Conservation (phyloP, 352 stramenopile genomes). For the Phytophthora idaei region DNA sequence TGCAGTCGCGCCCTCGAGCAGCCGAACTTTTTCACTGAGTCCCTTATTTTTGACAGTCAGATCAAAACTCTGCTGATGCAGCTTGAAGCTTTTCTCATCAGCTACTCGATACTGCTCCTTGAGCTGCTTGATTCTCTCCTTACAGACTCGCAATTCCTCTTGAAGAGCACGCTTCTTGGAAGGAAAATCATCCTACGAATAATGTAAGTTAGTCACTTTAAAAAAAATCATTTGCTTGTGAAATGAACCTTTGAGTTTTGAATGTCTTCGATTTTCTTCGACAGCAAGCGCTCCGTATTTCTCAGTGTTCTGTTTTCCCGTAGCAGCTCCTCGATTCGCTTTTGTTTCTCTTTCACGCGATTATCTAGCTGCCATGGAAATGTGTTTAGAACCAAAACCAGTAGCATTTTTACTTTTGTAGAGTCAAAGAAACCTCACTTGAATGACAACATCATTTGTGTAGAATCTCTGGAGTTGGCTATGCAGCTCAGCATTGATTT, state of each 20-base stretch:
- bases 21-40: constrained; percentile 49
- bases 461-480: constrained; percentile 57
- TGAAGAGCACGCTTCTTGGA: constrained; percentile 50
- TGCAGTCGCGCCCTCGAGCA: constrained; percentile 35
- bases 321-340: constrained; percentile 57
- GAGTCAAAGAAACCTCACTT: constrained; percentile 18
- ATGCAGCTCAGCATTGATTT: constrained; percentile 50
- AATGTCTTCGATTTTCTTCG: constrained; percentile 67
- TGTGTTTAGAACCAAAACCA: too few species aligned
- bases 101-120: constrained; percentile 55
- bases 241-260: constrained; percentile 50
- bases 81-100: constrained; percentile 52
- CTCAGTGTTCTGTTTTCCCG: constrained; percentile 65
- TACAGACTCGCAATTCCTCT: constrained; percentile 71
- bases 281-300: constrained; percentile 57
- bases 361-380: constrained; percentile 57
- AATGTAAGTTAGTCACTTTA: neutral
- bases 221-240: neutral
- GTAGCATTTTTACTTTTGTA: neutral
- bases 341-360: constrained; percentile 65
- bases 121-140: constrained; percentile 60
- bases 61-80: constrained; percentile 68
- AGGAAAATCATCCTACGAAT: constrained; percentile 54
- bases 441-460: constrained; percentile 51
- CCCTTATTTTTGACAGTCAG: constrained; percentile 61